A percentile compares a stretch with the other conserved stretches of the same genome.
Conservation (phyloP, 768 basidiomycete genomes). For the Leccinum variicolor region DNA sequence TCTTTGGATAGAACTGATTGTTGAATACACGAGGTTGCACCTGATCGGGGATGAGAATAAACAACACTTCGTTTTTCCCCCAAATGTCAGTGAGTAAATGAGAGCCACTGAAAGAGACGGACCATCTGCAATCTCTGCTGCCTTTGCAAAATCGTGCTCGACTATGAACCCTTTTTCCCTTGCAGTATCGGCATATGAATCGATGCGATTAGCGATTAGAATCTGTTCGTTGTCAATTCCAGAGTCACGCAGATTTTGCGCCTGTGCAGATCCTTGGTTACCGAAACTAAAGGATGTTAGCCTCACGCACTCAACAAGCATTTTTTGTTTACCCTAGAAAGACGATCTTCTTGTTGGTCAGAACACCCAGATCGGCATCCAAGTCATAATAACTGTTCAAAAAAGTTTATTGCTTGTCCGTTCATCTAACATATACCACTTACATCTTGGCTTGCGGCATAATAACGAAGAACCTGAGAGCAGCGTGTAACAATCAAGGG, state of each 20-base stretch:
- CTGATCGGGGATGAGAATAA: conserved; percentile 62
- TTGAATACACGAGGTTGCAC: conserved; percentile 64
- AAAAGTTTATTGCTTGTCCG: not conserved
- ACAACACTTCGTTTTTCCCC: conserved; percentile 40
- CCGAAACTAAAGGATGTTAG: conserved; percentile 43
- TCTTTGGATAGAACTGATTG: conserved; percentile 43
- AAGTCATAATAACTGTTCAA: conserved; percentile 48
- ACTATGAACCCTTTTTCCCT: conserved; percentile 55
- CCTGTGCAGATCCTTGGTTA: conserved; percentile 65
- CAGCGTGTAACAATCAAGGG: not conserved
- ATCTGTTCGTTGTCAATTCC: conserved; percentile 62
- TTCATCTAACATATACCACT: conserved; percentile 14
- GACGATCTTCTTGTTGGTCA: conserved; percentile 51
- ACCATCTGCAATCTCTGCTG: conserved; percentile 56
- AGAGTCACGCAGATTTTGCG: conserved; percentile 61
- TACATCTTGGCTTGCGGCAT: conserved; percentile 53
- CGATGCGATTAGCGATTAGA: conserved; percentile 54
- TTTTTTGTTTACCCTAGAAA: conserved; percentile 49
- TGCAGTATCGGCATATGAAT: conserved; percentile 56
- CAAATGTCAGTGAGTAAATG: not conserved
- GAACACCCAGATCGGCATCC: conserved; percentile 50
- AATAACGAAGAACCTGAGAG: not conserved
- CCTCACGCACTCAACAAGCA: not conserved
- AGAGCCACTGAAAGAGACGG: conserved; percentile 5
- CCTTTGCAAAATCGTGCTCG: conserved; percentile 54